Evolutionary conservation across 805 yeast genomes (phyloP).

Genomic region (Candida xiaguanensis): DNA sequence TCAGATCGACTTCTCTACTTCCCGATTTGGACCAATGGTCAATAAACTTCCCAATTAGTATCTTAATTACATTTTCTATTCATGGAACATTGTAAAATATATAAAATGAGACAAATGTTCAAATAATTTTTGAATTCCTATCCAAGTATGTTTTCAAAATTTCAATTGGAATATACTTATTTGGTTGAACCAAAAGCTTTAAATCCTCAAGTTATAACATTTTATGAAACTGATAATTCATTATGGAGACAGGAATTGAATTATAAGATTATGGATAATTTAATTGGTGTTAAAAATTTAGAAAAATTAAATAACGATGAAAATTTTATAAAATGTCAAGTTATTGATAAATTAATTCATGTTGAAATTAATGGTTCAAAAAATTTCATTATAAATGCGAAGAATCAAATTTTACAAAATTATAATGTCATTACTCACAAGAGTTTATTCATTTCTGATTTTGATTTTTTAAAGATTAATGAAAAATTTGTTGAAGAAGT

Average conservation of each 20-base stretch:
- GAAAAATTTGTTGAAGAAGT: conserved; percentile 26
- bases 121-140: too few species aligned
- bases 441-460: conserved; percentile 18
- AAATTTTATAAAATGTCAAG: conserved; percentile 16
- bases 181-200: conserved; percentile 11
- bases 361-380: conserved; percentile 33
- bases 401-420: conserved; percentile 25
- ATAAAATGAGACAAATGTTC: too few species aligned
- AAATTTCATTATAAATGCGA: conserved; percentile 26
- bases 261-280: conserved; percentile 25
- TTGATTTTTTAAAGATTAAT: conserved; percentile 20
- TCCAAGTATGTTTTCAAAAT: conserved; percentile 1
- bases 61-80: conserved; percentile 1
- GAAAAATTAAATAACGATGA: conserved; percentile 8
- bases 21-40: neutral
- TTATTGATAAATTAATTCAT: conserved; percentile 30
- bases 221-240: conserved; percentile 26
- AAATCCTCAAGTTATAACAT: conserved; percentile 4
- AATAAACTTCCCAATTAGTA: neutral
- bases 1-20: neutral
- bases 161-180: conserved; percentile 11
- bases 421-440: conserved; percentile 29
- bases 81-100: conserved; percentile 2
- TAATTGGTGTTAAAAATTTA: too few species aligned
- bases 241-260: conserved; percentile 24